A percentile compares a stretch with the other conserved stretches of the same genome.
Evolutionary conservation across 768 basidiomycete species (phyloP).

Genomic region (Dictyophora rubrovolvata): DNA sequence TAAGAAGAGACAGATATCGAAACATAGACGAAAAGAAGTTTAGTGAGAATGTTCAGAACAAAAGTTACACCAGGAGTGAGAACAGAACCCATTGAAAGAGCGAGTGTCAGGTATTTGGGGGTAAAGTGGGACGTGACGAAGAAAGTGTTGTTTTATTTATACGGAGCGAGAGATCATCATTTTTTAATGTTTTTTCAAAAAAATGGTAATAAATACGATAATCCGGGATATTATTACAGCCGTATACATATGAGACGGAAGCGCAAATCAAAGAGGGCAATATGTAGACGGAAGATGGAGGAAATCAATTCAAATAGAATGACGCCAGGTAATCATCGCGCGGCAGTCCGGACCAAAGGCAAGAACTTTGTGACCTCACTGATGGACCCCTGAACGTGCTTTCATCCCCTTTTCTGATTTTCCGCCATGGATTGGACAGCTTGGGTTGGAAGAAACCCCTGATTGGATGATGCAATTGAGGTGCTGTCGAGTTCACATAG

Average conservation of each 20-base stretch:
- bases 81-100: not conserved
- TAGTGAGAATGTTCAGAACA: constrained; percentile 18
- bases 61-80: not conserved
- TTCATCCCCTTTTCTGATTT: too few species aligned
- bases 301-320: too few species aligned
- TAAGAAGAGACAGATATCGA: not conserved
- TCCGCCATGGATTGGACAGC: too few species aligned
- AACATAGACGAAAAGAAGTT: constrained; percentile 52
- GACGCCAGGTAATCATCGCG: too few species aligned
- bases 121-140: not conserved
- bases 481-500: too few species aligned
- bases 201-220: too few species aligned
- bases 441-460: too few species aligned
- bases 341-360: too few species aligned
- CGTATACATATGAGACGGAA: not conserved
- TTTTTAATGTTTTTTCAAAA: not conserved
- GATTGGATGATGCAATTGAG: too few species aligned
- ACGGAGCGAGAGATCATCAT: not conserved
- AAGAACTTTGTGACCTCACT: too few species aligned
- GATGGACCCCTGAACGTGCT: too few species aligned
- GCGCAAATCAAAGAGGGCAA: not conserved
- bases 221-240: too few species aligned
- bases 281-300: not conserved
- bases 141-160: not conserved
- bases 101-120: not conserved